phyloP scores from a whole-genome alignment of 371 early-diverging fungal genomes.

The Syncephalis plumigaleata region DNA sequence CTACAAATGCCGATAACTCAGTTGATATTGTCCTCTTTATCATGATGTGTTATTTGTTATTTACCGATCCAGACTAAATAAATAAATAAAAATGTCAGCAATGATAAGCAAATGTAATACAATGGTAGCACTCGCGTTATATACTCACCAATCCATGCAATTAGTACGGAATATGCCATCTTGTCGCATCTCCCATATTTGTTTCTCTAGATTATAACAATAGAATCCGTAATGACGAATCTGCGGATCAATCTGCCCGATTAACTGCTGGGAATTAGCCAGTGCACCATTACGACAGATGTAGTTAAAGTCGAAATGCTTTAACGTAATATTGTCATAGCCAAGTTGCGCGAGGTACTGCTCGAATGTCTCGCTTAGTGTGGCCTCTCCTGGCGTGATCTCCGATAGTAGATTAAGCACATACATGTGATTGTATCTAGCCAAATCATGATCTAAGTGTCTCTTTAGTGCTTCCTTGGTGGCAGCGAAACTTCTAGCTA shows the following conservation, averaged over 20 bases:
- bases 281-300: constrained; percentile 62
- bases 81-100: not conserved
- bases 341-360: constrained; percentile 11
- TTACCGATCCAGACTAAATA: constrained; percentile 8
- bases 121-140: too few species aligned
- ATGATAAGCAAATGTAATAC: not conserved
- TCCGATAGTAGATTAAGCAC: constrained; percentile 69
- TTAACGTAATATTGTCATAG: constrained; percentile 22
- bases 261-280: constrained; percentile 40
- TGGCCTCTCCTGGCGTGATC: constrained; percentile 47
- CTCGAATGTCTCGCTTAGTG: constrained; percentile 26
- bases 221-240: constrained; percentile 47
- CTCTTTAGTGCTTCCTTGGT: constrained; percentile 9
- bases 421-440: constrained; percentile 54
- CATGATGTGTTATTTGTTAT: not conserved
- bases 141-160: constrained; percentile 80
- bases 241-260: constrained; percentile 22
- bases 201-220: constrained; percentile 32
- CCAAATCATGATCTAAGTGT: not conserved
- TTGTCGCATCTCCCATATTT: constrained; percentile 38
- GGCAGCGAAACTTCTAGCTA: constrained; percentile 46
- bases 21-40: not conserved
- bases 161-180: constrained; percentile 81
- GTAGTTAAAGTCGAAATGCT: constrained; percentile 71
- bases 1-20: constrained; percentile 7